These are phyloP conservation scores for Peniophora sp. DNA, from an alignment of 1,284 basidiomycete species.

Conservation along the genomic window DNA sequence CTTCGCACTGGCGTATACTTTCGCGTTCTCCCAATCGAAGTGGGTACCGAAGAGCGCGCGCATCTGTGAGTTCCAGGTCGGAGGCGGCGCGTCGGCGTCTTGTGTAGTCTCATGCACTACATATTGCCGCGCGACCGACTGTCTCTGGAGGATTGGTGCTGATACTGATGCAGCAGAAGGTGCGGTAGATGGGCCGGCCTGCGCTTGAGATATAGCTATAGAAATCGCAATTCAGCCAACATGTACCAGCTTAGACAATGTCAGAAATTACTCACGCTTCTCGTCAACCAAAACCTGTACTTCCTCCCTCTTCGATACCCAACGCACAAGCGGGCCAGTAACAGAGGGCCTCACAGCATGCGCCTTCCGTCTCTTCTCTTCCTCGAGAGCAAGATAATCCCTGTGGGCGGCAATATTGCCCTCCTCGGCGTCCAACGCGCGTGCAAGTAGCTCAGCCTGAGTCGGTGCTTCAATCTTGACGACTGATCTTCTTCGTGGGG, in stretches of 20 bases:
- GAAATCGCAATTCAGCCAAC: too few relatives aligned
- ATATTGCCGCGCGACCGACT: slow-evolving; percentile 51
- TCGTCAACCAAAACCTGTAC: slow-evolving; percentile 27
- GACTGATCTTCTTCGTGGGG: slow-evolving; percentile 50
- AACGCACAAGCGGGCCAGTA: slow-evolving; percentile 66
- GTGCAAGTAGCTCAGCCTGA: slow-evolving; percentile 75
- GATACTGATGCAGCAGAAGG: neutral
- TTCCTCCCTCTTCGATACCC: slow-evolving; percentile 62
- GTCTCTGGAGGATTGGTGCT: slow-evolving; percentile 20
- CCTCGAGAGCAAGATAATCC: slow-evolving; percentile 71
- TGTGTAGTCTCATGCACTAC: slow-evolving; percentile 55
- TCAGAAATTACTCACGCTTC: neutral
- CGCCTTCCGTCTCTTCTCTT: slow-evolving; percentile 70
- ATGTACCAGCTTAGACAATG: too few relatives aligned
- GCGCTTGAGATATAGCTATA: too few relatives aligned
- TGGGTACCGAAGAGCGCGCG: slow-evolving; percentile 70
- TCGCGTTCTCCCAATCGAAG: slow-evolving; percentile 61
- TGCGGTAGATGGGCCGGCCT: neutral
- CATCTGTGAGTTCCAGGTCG: slow-evolving; percentile 67
- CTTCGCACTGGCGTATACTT: slow-evolving; percentile 47
- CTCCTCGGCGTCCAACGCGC: slow-evolving; percentile 80
- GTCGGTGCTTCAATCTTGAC: slow-evolving; percentile 44
- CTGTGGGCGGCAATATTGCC: slow-evolving; percentile 74
- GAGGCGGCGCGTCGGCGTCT: slow-evolving; percentile 34
- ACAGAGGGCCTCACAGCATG: slow-evolving; percentile 52